Base-by-base conservation (phyloP, 1,284 basidiomycete species). In the Macrocystidia cucumis region DNA sequence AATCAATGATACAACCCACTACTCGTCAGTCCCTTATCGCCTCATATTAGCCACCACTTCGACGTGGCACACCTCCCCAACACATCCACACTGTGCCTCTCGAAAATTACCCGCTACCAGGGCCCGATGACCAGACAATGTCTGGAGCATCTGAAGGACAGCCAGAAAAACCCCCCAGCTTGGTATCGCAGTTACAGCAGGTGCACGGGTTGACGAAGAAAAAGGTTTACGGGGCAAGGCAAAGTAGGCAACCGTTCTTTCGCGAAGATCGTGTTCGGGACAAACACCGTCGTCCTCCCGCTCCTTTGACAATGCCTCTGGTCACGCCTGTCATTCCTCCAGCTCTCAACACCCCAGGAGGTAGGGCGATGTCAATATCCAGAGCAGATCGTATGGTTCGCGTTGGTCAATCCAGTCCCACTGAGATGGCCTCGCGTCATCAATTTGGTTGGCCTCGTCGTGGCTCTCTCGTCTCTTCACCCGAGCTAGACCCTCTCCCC, bases 181-280 rank as follows among this genome's bases (percentile, higher is more conserved):
- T 78, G 2, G 74, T 78, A 18, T 60, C 54, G 19, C 72, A 72
- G 12, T 54, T 78, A 6, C 72, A 78, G 46, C 67, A 73, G 45
- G 60, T 72, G 9, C 76, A 78, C 35, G 76, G 75, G 5, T 45
- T 78, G 29, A 75, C 71, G 5, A 74, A 76, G 52, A 78, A 77
- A 56, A 77, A 76, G 40, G 60, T 74, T 7, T 77, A 76, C 40
- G 68, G 72, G n/a, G 35, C 63, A 18, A 67, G 72, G 44, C 60
- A 69, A 9, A 43, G 57, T 11, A 61, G 67, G 18, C 51, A 59
- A 22, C 71, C 75, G 0, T 77, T 77, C 49, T 60, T 77, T 43
- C 60, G 62, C 16, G 69, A 74, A 25, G 71, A 69, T 32, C 54
- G 55, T 24, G 43, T 54, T 8, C 53, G 48, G 13, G 51, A 49